These are phyloP conservation scores for Cyphellophora europaea DNA, from an alignment of 2,329 filamentous ascomycete genomes.

Conservation along the genomic window DNA sequence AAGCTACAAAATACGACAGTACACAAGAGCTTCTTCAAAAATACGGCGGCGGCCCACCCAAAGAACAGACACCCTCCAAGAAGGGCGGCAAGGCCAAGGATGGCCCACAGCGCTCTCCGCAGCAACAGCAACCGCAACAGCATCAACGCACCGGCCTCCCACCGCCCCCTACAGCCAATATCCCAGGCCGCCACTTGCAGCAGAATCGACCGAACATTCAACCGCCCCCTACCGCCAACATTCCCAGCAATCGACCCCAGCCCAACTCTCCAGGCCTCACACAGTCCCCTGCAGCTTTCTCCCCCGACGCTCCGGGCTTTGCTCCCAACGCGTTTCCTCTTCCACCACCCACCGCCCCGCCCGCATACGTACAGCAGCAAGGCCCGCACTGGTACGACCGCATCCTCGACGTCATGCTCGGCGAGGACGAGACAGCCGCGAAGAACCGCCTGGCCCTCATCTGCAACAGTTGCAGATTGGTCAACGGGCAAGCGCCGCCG, in stretches of 20 bases:
- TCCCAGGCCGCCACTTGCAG: constrained; percentile 32
- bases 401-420: constrained; percentile 80
- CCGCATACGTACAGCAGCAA: constrained; percentile 24
- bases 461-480: constrained; percentile 70
- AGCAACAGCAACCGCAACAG: constrained; percentile 17
- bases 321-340: constrained; percentile 37
- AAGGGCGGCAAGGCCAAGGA: constrained; percentile 44
- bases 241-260: constrained; percentile 11
- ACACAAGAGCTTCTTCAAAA: constrained; percentile 90
- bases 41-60: constrained; percentile 61
- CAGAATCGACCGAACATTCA: constrained; percentile 17
- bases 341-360: constrained; percentile 16
- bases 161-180: constrained; percentile 59
- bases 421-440: constrained; percentile 85
- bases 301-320: constrained; percentile 32
- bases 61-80: constrained; percentile 24
- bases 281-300: constrained; percentile 12
- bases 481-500: constrained; percentile 92
- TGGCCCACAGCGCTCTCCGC: constrained; percentile 19
- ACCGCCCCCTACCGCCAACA: constrained; percentile 10
- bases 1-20: constrained; percentile 90
- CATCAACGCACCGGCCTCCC: constrained; percentile 43
- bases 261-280: constrained; percentile 5
- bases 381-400: constrained; percentile 82
- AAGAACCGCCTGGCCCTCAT: constrained; percentile 88